Evolutionary conservation across 768 basidiomycete species (phyloP).

Genomic region (Panus rudis): DNA sequence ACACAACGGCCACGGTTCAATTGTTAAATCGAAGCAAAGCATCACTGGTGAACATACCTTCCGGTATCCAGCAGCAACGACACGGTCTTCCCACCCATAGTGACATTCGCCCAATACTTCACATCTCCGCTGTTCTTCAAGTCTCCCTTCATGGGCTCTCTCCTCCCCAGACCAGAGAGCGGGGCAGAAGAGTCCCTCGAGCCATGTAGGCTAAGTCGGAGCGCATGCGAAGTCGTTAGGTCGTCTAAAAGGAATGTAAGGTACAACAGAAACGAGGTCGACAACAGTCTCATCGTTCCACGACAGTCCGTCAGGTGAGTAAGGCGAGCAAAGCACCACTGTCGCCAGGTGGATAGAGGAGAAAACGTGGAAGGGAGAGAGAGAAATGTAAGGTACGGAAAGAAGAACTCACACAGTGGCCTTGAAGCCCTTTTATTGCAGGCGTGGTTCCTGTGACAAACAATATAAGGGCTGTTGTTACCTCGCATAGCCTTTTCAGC

Average conservation of each 20-base stretch:
- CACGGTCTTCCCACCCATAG: slow-evolving; percentile 19
- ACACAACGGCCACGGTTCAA: neutral
- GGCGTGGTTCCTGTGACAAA: no score
- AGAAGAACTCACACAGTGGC: neutral
- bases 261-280: slow-evolving; percentile 17
- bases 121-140: slow-evolving; percentile 18
- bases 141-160: slow-evolving; percentile 8
- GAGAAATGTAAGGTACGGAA: neutral
- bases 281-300: slow-evolving; percentile 14
- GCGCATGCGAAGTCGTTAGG: slow-evolving; percentile 1
- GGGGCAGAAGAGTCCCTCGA: slow-evolving; percentile 5
- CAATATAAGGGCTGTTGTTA: no score
- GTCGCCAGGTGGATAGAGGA: neutral
- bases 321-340: neutral
- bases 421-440: neutral
- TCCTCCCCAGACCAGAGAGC: slow-evolving; percentile 4
- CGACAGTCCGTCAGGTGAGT: neutral
- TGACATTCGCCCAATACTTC: slow-evolving; percentile 23
- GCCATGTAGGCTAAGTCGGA: slow-evolving; percentile 15
- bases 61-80: slow-evolving; percentile 27
- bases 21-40: neutral
- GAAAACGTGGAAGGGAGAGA: neutral
- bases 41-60: slow-evolving; percentile 16
- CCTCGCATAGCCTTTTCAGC: no score
- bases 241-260: slow-evolving; percentile 20